Base-by-base conservation (phyloP, 805 yeast species). In the Yarrowia sp. region DNA sequence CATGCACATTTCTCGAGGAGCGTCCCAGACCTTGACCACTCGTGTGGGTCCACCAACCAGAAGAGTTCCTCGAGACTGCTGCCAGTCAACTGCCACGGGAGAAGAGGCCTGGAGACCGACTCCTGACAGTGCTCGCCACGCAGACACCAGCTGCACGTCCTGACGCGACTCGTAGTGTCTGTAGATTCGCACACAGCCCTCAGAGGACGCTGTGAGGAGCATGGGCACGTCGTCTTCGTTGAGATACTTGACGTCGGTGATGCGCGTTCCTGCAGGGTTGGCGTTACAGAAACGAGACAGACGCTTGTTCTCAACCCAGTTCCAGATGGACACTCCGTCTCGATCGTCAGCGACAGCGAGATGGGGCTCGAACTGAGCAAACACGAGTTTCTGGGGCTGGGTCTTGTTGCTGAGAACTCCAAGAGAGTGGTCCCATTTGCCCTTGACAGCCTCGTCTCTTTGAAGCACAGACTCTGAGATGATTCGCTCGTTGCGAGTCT, bases 91-190 rank as follows among this genome's bases (percentile, higher is more conserved):
- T 19, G 92, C 84, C 65, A 94, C 79, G 2, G 70, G 69, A 40
- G 49, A 30, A 30, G 67, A 38, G 15, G 58, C 36, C 43, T 49
- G 40, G 2, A 46, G 53, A 30, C 50, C 52, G 14, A 33, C 43
- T 3, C 97, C 97, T 0, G 96, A 89, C 68, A 95, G 81, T 0
- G 97, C 97, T 76, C 97, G 84, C 98, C 98, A 95, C 0, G 97
- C 86, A 0, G 97, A 85, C 2, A 92, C 86, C 65, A 91, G 77
- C 72, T 89, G 88, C 9, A 87, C 81, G 6, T 82, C 79, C 4
- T 81, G 82, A 9, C 78, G 71, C 15, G 85, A 83, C 67, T 90
- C 88, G 75, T 91, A 90, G 73, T 89, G 86, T 72, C 90, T 88
- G 78, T 89, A 95, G 12, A 95, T 85, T 70, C 91, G 89, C 30